These are phyloP conservation scores for Aspergillus bridgeri DNA, from an alignment of 495 filamentous ascomycete genomes.

Conservation along the genomic window DNA sequence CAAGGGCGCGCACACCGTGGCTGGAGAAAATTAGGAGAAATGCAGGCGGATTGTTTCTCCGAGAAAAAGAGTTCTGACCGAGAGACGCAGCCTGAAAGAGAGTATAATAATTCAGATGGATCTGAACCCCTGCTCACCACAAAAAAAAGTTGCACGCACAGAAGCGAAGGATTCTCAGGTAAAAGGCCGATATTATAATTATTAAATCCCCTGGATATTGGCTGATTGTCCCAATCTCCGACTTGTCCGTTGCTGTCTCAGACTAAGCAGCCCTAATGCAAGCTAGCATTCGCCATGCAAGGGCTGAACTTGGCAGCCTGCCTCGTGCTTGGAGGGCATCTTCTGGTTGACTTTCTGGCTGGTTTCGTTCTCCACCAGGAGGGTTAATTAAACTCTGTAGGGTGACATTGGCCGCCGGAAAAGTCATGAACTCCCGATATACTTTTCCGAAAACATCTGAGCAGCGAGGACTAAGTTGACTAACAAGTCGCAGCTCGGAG, in stretches of 20 bases:
- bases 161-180: not conserved
- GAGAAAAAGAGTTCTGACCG: not conserved
- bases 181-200: not conserved
- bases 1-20: constrained; percentile 2
- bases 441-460: not conserved
- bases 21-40: not conserved
- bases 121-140: not conserved
- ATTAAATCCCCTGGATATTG: not conserved
- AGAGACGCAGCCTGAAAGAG: not conserved
- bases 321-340: not conserved
- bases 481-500: not conserved
- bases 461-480: too few species aligned
- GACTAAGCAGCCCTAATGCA: constrained; percentile 2
- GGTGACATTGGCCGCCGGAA: not conserved
- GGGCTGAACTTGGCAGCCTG: not conserved
- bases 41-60: too few species aligned
- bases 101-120: not conserved
- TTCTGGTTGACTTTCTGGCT: not conserved
- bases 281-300: not conserved
- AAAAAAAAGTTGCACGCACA: not conserved
- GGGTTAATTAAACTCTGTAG: not conserved
- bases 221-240: not conserved
- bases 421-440: not conserved
- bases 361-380: not conserved
- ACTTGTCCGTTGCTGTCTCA: not conserved